phyloP scores from a whole-genome alignment of 2,329 filamentous ascomycete species.

The Remersonia thermophila region DNA sequence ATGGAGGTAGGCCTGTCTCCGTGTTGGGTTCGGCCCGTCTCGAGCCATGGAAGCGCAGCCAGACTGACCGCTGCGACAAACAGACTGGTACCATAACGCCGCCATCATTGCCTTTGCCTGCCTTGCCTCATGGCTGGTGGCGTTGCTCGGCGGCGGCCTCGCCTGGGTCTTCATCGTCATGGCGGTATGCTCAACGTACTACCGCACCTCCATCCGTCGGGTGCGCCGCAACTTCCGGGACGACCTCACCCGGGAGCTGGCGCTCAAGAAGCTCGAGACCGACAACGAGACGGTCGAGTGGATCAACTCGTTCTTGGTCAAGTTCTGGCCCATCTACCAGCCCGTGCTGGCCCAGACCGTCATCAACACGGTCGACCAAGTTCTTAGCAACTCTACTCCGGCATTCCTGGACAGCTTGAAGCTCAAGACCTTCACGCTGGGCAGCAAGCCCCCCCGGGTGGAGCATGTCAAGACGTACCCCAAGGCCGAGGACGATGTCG shows the following conservation, averaged over 20 bases:
- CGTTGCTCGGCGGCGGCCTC: constrained; percentile 77
- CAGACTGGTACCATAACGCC: constrained; percentile 97
- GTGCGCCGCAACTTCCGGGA: constrained; percentile 93
- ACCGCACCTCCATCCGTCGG: constrained; percentile 84
- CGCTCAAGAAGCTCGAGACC: constrained; percentile 74
- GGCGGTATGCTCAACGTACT: constrained; percentile 87
- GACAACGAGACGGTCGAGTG: constrained; percentile 91
- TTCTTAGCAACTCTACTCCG: constrained; percentile 83
- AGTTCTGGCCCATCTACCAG: constrained; percentile 99
- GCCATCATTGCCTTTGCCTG: constrained; percentile 91
- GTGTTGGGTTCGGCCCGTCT: too few species aligned
- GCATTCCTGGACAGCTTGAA: constrained; percentile 87
- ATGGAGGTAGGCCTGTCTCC: constrained; percentile 50
- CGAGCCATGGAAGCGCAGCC: too few species aligned
- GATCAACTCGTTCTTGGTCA: constrained; percentile 98
- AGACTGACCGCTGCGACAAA: constrained; percentile 5
- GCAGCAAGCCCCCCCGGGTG: constrained; percentile 87
- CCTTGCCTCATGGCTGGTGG: constrained; percentile 78
- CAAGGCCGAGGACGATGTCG: constrained; percentile 85
- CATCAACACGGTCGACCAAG: constrained; percentile 89
- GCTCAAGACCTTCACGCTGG: constrained; percentile 85
- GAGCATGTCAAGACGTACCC: constrained; percentile 98
- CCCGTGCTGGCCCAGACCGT: constrained; percentile 86
- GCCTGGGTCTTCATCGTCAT: constrained; percentile 91
- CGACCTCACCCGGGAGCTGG: constrained; percentile 80